Base-by-base conservation (phyloP, 192 early-diverging fungal genomes). In the Coemansia reversa region DNA sequence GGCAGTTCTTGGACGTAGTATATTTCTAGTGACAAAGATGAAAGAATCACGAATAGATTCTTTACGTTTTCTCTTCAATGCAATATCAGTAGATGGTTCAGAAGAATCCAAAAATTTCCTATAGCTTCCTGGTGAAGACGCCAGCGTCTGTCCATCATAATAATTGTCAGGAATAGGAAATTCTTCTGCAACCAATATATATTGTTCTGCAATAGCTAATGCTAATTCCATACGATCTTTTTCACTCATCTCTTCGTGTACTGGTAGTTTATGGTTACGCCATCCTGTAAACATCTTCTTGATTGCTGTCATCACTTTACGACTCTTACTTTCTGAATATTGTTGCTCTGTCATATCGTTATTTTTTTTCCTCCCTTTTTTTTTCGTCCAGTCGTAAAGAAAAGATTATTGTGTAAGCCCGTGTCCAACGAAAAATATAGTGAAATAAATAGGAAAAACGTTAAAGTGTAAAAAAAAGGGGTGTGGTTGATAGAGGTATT, bases 121-220 rank as follows among this genome's bases (percentile, higher is more conserved):
- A 33, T 58, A 58, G 2, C 56, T 39, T 11, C 57, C 20, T 22
- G 61, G 51, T 22, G 51, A 53, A 24, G 62, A 51, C 32, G 24
- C 23, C 33, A 20, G 39, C 25, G 42, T 45, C 51, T 45, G 51
- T 42, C 20, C 51, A 19, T 53, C 51, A 39, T 11, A 39, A 9
- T 6, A 39, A 23, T 53, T 7, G 11, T 67, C 66, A 29, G 58
- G 16, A 3, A 25, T 20, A 19, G 62, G 68, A 23, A 24, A 56
- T 48, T 63, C 69, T 24, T 62, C 59, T 11, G 74, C 65, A 19
- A 70, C 60, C 5, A 69, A 27, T 14, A 77, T 66, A 52, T 77
- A 77, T 63, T 77, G 75, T 48, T 68, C 62, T 5, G 75, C 75
- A 24, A 77, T 63, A 3, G 75, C 75, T 39, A 77, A 32, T 2